Conservation (phyloP, 2,329 filamentous ascomycete genomes). For the Exophiala lecanii-corni region DNA sequence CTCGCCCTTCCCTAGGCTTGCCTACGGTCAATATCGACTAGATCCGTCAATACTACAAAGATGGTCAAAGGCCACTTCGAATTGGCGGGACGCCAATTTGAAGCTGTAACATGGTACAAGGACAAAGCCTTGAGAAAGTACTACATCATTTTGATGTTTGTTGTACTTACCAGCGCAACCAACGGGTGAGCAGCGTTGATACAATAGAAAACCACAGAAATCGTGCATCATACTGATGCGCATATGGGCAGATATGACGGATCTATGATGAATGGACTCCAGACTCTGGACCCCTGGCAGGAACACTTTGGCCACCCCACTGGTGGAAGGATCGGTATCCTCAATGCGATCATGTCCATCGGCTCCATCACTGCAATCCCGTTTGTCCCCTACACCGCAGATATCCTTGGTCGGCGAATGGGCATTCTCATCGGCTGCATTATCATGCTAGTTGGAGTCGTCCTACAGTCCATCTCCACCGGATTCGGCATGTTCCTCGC, state of each 20-base stretch:
- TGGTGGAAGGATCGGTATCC: conserved; percentile 20
- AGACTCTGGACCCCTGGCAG: conserved; percentile 20
- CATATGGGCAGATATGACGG: conserved; percentile 17
- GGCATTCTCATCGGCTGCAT: conserved; percentile 40
- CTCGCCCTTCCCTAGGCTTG: too few relatives aligned
- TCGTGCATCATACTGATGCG: too few relatives aligned
- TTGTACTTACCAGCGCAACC: conserved; percentile 56
- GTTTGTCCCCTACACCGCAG: conserved; percentile 45
- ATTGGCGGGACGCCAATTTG: conserved; percentile 37
- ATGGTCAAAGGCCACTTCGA: conserved; percentile 23
- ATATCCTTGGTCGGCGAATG: conserved; percentile 43
- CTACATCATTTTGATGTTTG: conserved; percentile 51
- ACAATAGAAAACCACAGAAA: too few relatives aligned
- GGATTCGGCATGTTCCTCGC: conserved; percentile 49
- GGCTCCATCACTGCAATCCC: conserved; percentile 47
- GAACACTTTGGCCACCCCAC: conserved; percentile 24
- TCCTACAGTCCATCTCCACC: conserved; percentile 29
- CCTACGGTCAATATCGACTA: too few relatives aligned
- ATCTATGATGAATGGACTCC: conserved; percentile 25
- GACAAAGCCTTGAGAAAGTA: conserved; percentile 55
- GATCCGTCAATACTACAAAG: conserved; percentile 1
- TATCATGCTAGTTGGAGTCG: conserved; percentile 28
- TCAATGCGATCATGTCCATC: conserved; percentile 30
- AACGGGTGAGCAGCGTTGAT: conserved; percentile 22
- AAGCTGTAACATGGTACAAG: conserved; percentile 53